These are phyloP conservation scores for Quercus alba DNA, from an alignment of 306 rosid species.

Conservation along the genomic window DNA sequence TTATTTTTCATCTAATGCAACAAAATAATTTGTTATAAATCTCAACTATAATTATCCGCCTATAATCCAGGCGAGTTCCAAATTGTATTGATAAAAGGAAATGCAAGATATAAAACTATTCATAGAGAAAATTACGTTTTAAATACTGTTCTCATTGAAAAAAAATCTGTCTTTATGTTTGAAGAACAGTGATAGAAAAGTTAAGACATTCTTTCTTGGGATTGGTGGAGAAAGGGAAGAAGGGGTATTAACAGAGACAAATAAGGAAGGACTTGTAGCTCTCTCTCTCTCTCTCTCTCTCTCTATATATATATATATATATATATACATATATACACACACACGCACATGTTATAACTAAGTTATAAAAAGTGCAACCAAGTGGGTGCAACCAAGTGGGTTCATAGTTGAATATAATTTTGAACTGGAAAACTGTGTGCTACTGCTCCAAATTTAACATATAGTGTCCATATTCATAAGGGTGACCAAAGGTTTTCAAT, in stretches of 20 bases:
- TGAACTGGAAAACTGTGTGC: no score
- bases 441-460: background rate
- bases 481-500: background rate
- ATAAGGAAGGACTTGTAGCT: background rate
- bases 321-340: fast-evolving
- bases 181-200: background rate
- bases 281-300: no score
- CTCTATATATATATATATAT: no score
- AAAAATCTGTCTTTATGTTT: background rate
- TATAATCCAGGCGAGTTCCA: background rate
- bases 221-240: background rate
- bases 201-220: background rate
- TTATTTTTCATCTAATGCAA: background rate
- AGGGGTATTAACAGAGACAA: background rate
- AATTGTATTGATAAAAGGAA: background rate
- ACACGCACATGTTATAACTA: no score
- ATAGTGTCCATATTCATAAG: background rate
- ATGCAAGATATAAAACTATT: background rate
- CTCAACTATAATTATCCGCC: background rate
- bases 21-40: background rate
- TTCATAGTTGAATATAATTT: no score
- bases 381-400: no score
- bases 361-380: no score
- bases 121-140: background rate
- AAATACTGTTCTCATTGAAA: background rate